Conservation (phyloP, 2,329 filamentous ascomycete genomes). For the Cadophora sp. region DNA sequence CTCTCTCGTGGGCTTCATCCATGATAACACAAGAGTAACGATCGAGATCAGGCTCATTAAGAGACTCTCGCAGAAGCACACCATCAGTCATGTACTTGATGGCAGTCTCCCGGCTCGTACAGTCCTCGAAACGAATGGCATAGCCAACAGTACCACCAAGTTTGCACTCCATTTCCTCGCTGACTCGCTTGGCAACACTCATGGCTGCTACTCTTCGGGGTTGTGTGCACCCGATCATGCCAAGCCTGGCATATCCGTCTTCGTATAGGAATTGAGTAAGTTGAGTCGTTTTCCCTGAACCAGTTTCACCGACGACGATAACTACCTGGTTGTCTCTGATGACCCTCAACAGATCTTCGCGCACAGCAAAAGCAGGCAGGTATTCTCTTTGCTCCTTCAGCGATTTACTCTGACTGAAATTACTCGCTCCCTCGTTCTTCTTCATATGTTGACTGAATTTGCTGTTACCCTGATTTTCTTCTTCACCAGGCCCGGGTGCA, state of each 20-base stretch:
- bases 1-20: constrained; percentile 98
- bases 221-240: constrained; percentile 96
- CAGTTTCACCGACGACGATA: constrained; percentile 96
- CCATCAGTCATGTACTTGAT: constrained; percentile 99
- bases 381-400: constrained; percentile 91
- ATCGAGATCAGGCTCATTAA: constrained; percentile 91
- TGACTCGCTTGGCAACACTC: constrained; percentile 98
- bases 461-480: constrained; percentile 66
- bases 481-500: constrained; percentile 75
- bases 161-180: constrained; percentile 96
- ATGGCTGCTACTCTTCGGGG: constrained; percentile 96
- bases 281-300: constrained; percentile 97
- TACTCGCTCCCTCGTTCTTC: constrained; percentile 83
- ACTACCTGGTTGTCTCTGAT: constrained; percentile 97
- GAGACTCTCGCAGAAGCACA: constrained; percentile 88
- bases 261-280: constrained; percentile 95
- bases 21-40: constrained; percentile 99
- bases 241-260: constrained; percentile 86
- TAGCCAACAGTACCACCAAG: constrained; percentile 91
- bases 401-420: constrained; percentile 92
- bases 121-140: constrained; percentile 97
- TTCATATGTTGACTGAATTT: constrained; percentile 95
- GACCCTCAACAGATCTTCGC: constrained; percentile 89
- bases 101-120: constrained; percentile 90
- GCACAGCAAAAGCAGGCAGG: constrained; percentile 92